phyloP scores from a whole-genome alignment of 1,139 yeast species.

The Taiozyma sp. region DNA sequence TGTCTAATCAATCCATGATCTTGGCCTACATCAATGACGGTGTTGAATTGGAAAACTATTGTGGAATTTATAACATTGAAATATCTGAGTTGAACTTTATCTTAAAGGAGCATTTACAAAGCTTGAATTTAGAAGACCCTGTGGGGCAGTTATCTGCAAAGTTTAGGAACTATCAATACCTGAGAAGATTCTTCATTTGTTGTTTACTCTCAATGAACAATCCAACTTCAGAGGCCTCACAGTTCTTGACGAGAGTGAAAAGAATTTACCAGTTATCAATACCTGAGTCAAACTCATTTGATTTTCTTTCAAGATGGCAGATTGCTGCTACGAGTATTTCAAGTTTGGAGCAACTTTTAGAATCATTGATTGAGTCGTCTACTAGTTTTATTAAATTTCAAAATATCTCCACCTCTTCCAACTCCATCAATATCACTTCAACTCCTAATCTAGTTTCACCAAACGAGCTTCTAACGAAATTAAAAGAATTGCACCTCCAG shows the following conservation, averaged over 20 bases:
- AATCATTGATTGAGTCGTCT: background rate
- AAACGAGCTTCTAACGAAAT: slow-evolving; percentile 6
- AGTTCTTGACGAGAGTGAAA: background rate
- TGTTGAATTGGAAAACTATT: slow-evolving; percentile 33
- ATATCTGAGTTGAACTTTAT: slow-evolving; percentile 19
- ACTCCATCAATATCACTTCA: background rate
- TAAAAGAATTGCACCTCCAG: slow-evolving; percentile 15
- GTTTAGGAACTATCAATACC: slow-evolving; percentile 28
- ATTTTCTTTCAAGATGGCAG: background rate
- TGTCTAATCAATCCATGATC: slow-evolving; percentile 5
- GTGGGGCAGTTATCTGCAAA: background rate
- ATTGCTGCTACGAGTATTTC: background rate
- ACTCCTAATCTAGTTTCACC: background rate
- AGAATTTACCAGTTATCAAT: background rate
- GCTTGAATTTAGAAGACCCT: slow-evolving; percentile 2
- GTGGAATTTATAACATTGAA: slow-evolving; percentile 35
- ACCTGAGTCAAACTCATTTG: background rate
- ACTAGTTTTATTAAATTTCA: background rate
- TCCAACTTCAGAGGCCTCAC: background rate
- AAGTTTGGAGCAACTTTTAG: background rate
- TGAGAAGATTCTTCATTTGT: slow-evolving; percentile 37
- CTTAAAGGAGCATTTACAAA: background rate
- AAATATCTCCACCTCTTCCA: background rate
- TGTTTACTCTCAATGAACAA: slow-evolving; percentile 31
- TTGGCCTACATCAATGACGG: slow-evolving; percentile 26